Percentiles rank a stretch among this genome's conserved stretches.
Evolutionary conservation across 164 flowering plant genomes (phyloP).

Genomic region (Stephania japonica): DNA sequence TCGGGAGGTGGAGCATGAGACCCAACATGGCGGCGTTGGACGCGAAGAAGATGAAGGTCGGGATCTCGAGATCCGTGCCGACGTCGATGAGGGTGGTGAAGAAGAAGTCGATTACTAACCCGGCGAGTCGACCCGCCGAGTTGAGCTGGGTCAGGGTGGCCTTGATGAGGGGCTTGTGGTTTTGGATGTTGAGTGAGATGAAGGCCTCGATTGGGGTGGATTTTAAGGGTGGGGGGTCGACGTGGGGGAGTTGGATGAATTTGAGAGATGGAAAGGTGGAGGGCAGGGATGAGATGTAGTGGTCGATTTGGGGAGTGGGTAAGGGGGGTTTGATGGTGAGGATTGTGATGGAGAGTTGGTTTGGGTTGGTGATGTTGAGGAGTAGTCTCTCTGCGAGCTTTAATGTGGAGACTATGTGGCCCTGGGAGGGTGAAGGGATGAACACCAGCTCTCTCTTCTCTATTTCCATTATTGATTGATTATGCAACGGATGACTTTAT

Average conservation of each 20-base stretch:
- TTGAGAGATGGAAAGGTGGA: not conserved
- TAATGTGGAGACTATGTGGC: slow-evolving; percentile 8
- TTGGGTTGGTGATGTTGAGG: not conserved
- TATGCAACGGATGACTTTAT: too few species aligned
- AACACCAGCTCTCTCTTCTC: slow-evolving; percentile 9
- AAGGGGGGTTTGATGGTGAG: slow-evolving; percentile 11
- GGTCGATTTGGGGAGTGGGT: not conserved
- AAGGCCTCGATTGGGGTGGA: not conserved
- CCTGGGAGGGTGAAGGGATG: slow-evolving; percentile 1
- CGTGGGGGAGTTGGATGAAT: not conserved
- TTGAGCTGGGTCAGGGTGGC: slow-evolving; percentile 1
- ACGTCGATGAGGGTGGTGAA: slow-evolving; percentile 32
- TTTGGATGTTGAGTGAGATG: slow-evolving; percentile 9
- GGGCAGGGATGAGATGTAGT: slow-evolving; percentile 3
- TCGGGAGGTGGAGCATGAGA: slow-evolving; percentile 22
- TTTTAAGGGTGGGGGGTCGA: slow-evolving; percentile 8
- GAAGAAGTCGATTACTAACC: slow-evolving; percentile 22
- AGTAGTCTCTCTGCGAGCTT: slow-evolving; percentile 1
- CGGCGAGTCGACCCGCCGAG: not conserved
- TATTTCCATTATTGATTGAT: not conserved
- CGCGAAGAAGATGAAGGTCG: slow-evolving; percentile 33
- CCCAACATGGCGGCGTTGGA: slow-evolving; percentile 21
- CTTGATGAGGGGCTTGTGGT: slow-evolving; percentile 12
- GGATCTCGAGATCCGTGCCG: slow-evolving; percentile 27
- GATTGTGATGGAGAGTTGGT: slow-evolving; percentile 15